These are phyloP conservation scores for Leccinum longicurvipes DNA, from an alignment of 768 basidiomycete genomes.

Conservation along the genomic window DNA sequence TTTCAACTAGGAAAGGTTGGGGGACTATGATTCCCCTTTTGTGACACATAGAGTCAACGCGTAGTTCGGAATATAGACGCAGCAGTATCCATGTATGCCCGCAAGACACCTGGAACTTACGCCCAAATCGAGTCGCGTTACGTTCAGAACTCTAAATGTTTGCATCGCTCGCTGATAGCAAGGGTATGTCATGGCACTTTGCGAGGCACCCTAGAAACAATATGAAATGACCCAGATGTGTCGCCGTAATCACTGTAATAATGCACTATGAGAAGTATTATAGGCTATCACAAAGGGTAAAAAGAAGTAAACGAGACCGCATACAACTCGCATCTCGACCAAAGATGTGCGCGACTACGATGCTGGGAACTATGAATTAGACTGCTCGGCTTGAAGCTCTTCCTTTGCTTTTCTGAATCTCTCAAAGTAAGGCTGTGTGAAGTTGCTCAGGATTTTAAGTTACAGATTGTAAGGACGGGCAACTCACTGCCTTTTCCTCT, in stretches of 20 bases:
- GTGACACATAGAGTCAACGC: too few species aligned
- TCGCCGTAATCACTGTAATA: conserved; percentile 5
- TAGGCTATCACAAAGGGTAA: background rate
- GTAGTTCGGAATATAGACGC: too few species aligned
- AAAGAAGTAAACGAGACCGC: conserved; percentile 2
- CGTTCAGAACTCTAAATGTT: too few species aligned
- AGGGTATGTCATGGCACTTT: conserved; percentile 5
- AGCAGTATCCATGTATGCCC: too few species aligned
- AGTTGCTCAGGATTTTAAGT: background rate
- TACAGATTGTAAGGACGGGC: background rate
- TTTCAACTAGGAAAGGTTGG: too few species aligned
- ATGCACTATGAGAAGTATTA: conserved; percentile 9
- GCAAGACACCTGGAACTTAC: background rate
- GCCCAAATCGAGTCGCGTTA: background rate
- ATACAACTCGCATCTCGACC: background rate
- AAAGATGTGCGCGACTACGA: background rate
- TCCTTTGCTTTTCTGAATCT: conserved; percentile 13
- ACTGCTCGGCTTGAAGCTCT: conserved; percentile 3
- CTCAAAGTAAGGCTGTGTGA: conserved; percentile 21
- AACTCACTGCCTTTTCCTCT: conserved; percentile 32
- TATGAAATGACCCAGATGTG: conserved; percentile 1
- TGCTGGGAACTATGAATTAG: conserved; percentile 9
- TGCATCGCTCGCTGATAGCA: background rate
- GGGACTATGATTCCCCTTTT: too few species aligned
- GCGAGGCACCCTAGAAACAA: background rate